Base-by-base conservation (phyloP, 352 stramenopile genomes). In the Phytophthora cajani region DNA sequence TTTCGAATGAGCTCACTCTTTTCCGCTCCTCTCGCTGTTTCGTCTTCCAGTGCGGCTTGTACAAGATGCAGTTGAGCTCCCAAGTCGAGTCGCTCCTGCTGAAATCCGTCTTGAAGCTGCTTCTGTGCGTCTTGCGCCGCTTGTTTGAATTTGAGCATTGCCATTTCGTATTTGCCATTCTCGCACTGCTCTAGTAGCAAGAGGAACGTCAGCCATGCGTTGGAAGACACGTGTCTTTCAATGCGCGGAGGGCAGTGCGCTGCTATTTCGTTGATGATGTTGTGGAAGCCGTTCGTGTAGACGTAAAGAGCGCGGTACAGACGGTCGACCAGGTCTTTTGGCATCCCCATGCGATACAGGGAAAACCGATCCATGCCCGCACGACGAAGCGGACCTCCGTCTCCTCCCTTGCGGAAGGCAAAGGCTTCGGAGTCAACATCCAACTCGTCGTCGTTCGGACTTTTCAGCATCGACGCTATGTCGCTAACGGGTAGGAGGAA, bases 201-300 rank as follows among this genome's bases (percentile, higher is more conserved):
- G 30, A 93, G 54, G 58, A 95, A 93, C 19, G 84, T 84, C 14
- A 93, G 71, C 88, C 88, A 95, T 3, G 92, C 81, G 40, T 93
- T 93, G 2, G 86, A 85, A 0, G 86, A 90, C n/a, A 95, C 80
- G 44, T 95, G 87, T n/a, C 78, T 83, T 69, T 93, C 85, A 16
- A 87, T 76, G 1, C 59, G 72, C 4, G 84, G 76, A 9, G 87
- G 87, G 40, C 86, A 93, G 38, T 89, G 87, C 10, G 84, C 74
- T 10, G 85, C 81, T 33, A 95, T 92, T 58, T 95, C 86, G 52
- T 87, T 87, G 71, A 95, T 92, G 60, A 95, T 81, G 38, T 85
- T 93, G 78, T 93, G 86, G 47, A 95, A 95, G 7, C 87, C 86
- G 56, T 91, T 95, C 14, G 86, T 92, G 71, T 95, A 93, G 25